A percentile compares a stretch with the other conserved stretches of the same genome.
Evolutionary conservation across 768 basidiomycete species (phyloP).

Genomic region (Myochromella boudieri): DNA sequence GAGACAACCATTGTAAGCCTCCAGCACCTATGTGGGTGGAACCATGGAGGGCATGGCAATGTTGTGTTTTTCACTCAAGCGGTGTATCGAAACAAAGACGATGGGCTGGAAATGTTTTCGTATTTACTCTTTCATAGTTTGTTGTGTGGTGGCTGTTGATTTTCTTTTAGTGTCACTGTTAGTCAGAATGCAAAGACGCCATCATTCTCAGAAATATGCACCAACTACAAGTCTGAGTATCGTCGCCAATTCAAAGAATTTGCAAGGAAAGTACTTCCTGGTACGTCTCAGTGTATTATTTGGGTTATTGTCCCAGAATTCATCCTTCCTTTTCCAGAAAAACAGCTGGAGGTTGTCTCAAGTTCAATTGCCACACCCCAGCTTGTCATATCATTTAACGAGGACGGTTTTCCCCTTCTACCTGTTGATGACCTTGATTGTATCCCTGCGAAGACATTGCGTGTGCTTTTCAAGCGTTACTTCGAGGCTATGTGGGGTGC

Average conservation of each 20-base stretch:
- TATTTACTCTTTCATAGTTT: neutral
- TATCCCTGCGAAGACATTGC: too few relatives aligned
- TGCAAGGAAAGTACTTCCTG: neutral
- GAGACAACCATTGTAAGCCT: too few relatives aligned
- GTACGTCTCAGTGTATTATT: too few relatives aligned
- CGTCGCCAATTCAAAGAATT: neutral
- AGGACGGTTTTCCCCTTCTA: too few relatives aligned
- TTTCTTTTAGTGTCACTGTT: neutral
- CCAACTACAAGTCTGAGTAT: neutral
- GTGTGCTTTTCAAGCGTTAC: too few relatives aligned
- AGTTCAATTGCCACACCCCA: too few relatives aligned
- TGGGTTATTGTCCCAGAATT: too few relatives aligned
- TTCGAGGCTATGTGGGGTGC: too few relatives aligned
- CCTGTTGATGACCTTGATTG: too few relatives aligned
- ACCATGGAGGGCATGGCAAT: neutral
- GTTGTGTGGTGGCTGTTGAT: neutral
- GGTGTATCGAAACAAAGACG: neutral
- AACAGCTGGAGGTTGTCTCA: too few relatives aligned
- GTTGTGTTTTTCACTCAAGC: neutral
- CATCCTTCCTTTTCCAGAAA: too few relatives aligned
- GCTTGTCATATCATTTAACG: too few relatives aligned
- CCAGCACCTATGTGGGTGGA: slow-evolving; percentile 1
- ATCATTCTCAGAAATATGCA: neutral
- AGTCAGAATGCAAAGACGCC: neutral
- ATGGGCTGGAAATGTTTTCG: neutral